These are phyloP conservation scores for Tetracladium setigerum DNA, from an alignment of 495 filamentous ascomycete species.

Conservation along the genomic window DNA sequence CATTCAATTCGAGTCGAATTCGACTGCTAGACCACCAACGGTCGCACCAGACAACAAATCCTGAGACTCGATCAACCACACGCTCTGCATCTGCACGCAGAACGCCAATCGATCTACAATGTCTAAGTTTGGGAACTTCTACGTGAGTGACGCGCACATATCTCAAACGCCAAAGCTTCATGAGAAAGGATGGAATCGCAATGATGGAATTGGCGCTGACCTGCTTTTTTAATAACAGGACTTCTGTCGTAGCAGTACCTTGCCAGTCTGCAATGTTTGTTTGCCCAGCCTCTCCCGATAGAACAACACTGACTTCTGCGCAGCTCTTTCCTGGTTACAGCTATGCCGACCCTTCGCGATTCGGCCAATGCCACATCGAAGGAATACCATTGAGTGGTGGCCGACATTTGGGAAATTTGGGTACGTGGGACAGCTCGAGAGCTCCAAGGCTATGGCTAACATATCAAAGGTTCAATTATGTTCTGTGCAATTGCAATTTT, in stretches of 20 bases:
- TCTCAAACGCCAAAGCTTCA: too few species aligned
- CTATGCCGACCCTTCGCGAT: slow-evolving; percentile 31
- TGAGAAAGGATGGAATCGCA: background rate
- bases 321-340: slow-evolving; percentile 35
- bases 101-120: too few species aligned
- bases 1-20: background rate
- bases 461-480: slow-evolving; percentile 76
- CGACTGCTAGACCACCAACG: background rate
- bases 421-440: slow-evolving; percentile 41
- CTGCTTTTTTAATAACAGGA: slow-evolving; percentile 38
- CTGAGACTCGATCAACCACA: too few species aligned
- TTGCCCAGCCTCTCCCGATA: slow-evolving; percentile 17
- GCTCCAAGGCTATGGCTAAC: slow-evolving; percentile 7
- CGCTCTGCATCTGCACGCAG: too few species aligned
- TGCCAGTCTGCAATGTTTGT: slow-evolving; percentile 96
- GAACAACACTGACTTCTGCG: slow-evolving; percentile 5
- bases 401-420: slow-evolving; percentile 71
- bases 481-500: slow-evolving; percentile 71
- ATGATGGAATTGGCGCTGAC: slow-evolving; percentile 19
- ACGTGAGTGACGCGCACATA: slow-evolving; percentile 49
- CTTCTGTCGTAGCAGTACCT: slow-evolving; percentile 93
- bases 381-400: slow-evolving; percentile 64
- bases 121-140: slow-evolving; percentile 73
- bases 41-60: background rate
- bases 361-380: slow-evolving; percentile 58